A percentile compares a stretch with the other conserved stretches of the same genome.
Conservation (phyloP, 2,329 filamentous ascomycete genomes). For the Penicillium concentricum region DNA sequence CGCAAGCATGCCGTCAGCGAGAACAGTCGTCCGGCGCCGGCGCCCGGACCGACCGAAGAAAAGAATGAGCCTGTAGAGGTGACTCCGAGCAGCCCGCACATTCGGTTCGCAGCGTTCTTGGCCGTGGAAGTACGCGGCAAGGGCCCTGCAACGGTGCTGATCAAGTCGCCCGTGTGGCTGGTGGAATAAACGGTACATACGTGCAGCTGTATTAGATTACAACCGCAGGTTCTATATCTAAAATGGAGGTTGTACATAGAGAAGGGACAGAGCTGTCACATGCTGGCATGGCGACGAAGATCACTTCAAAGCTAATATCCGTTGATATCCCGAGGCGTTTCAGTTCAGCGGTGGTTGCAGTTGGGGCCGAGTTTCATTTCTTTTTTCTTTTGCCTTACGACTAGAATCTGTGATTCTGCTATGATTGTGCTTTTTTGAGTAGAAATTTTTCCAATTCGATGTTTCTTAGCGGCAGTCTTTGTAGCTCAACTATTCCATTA, state of each 20-base stretch:
- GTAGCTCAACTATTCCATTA: background rate
- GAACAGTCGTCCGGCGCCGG: constrained; percentile 10
- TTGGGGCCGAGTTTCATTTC: background rate
- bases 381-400: background rate
- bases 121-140: constrained; percentile 72
- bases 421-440: background rate
- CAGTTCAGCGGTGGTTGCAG: constrained; percentile 1
- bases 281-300: constrained; percentile 13
- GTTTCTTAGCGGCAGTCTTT: background rate
- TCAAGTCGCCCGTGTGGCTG: constrained; percentile 70
- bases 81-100: constrained; percentile 58
- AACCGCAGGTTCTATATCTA: background rate
- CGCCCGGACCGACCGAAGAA: constrained; percentile 16
- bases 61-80: constrained; percentile 23
- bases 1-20: constrained; percentile 29
- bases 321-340: constrained; percentile 20
- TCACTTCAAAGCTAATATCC: constrained; percentile 10
- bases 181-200: constrained; percentile 24
- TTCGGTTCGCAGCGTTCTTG: constrained; percentile 74
- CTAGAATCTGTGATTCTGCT: constrained; percentile 1
- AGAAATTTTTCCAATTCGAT: background rate
- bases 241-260: constrained; percentile 13
- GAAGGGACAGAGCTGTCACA: constrained; percentile 4
- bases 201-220: background rate
- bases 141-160: constrained; percentile 59